Evolutionary conservation across 2,329 filamentous ascomycete species (phyloP).

Genomic region (Ilyonectria destructans): DNA sequence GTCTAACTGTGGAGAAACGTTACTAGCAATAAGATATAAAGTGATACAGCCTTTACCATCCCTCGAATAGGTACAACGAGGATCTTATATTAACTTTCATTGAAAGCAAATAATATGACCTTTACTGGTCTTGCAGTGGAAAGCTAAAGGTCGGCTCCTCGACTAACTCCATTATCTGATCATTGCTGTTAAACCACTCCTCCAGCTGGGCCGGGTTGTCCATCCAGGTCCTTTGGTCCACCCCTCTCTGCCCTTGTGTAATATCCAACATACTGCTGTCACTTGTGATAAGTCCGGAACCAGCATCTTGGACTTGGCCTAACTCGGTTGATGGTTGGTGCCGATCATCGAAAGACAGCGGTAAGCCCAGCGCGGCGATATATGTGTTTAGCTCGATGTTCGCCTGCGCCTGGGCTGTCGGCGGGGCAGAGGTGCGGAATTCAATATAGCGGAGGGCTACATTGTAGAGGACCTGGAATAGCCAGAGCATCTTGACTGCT

Average conservation of each 20-base stretch:
- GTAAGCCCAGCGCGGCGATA: background rate
- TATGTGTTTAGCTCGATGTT: background rate
- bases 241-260: background rate
- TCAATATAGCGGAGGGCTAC: constrained; percentile 7
- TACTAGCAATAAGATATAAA: no score
- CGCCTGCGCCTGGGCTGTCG: background rate
- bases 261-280: background rate
- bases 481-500: constrained; percentile 7
- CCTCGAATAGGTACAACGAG: no score
- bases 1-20: no score
- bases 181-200: constrained; percentile 28
- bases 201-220: constrained; percentile 18
- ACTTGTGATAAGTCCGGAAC: background rate
- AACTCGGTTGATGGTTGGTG: background rate
- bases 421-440: background rate
- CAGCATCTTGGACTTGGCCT: background rate
- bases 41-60: no score
- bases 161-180: constrained; percentile 23
- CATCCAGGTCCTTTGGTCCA: constrained; percentile 14
- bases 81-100: no score
- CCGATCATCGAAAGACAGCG: background rate
- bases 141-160: constrained; percentile 8
- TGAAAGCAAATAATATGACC: no score
- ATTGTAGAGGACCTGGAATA: constrained; percentile 16
- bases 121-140: no score